These are phyloP conservation scores for Crucihimalaya himalaica DNA, from an alignment of 345 rosid genomes.

Conservation along the genomic window DNA sequence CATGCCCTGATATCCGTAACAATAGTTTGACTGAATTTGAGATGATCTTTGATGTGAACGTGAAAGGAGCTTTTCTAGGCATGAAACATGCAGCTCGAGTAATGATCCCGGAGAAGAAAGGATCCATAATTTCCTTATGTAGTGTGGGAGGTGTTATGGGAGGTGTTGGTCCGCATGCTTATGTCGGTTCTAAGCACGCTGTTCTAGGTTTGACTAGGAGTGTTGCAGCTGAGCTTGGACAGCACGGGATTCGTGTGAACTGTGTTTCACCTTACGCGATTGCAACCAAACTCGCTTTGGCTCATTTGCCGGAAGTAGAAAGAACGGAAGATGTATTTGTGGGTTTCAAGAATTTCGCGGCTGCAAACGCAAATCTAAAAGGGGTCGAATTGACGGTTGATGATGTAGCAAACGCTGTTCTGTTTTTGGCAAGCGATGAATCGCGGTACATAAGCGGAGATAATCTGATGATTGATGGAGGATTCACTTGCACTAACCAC, in stretches of 20 bases:
- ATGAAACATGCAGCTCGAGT: constrained; percentile 90
- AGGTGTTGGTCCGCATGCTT: constrained; percentile 81
- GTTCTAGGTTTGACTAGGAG: constrained; percentile 69
- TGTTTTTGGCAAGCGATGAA: constrained; percentile 83
- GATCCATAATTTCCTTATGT: constrained; percentile 62
- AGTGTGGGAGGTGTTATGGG: constrained; percentile 64
- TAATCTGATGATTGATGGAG: constrained; percentile 91
- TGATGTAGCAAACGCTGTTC: constrained; percentile 85
- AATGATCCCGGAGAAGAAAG: constrained; percentile 70
- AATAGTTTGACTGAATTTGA: constrained; percentile 54
- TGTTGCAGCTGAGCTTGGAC: constrained; percentile 92
- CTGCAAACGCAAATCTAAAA: constrained; percentile 62
- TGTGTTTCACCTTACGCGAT: constrained; percentile 91
- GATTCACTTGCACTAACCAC: constrained; percentile 71
- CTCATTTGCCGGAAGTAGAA: constrained; percentile 76
- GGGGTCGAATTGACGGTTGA: constrained; percentile 71
- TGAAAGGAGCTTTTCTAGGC: constrained; percentile 76
- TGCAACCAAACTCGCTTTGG: constrained; percentile 60
- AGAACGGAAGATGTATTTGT: constrained; percentile 60
- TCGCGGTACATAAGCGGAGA: constrained; percentile 83
- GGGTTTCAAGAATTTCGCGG: constrained; percentile 57
- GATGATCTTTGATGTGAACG: constrained; percentile 70
- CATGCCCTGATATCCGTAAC: constrained; percentile 70
- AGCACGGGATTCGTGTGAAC: constrained; percentile 87
- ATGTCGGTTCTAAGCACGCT: constrained; percentile 86